phyloP scores from a whole-genome alignment of 805 yeast genomes.

The Candida pini region DNA sequence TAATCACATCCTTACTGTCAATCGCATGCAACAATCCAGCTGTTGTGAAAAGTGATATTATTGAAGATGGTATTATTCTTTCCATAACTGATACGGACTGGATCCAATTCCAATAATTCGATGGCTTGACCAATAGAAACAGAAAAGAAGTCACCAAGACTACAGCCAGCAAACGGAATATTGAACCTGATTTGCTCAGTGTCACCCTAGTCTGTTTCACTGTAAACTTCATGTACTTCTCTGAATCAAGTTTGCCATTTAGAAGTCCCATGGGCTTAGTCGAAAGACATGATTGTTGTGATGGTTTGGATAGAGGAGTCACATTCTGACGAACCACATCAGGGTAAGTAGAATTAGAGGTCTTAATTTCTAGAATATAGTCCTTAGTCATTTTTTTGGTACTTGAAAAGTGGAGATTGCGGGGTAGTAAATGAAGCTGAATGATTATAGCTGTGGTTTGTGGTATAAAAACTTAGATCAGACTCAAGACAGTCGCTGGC shows the following conservation, averaged over 20 bases:
- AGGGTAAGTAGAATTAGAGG: constrained; percentile 16
- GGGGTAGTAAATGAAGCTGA: too few relatives aligned
- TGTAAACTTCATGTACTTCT: constrained; percentile 15
- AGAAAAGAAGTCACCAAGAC: constrained; percentile 5
- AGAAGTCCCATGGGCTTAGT: too few relatives aligned
- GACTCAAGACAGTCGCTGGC: too few relatives aligned
- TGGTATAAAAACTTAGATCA: too few relatives aligned
- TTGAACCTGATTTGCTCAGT: neutral
- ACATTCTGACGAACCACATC: constrained; percentile 16
- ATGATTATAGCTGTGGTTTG: too few relatives aligned
- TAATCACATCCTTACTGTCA: neutral
- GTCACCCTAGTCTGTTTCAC: constrained; percentile 10
- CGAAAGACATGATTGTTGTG: neutral
- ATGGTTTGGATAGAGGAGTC: neutral
- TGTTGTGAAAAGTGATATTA: neutral
- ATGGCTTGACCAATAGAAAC: neutral
- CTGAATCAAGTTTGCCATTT: too few relatives aligned
- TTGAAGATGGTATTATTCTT: neutral
- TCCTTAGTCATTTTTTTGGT: constrained; percentile 20
- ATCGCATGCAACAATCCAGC: neutral
- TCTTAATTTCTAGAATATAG: constrained; percentile 23
- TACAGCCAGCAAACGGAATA: constrained; percentile 4
- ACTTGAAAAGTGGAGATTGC: too few relatives aligned
- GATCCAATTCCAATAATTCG: neutral
- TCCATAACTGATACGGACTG: neutral